phyloP scores from a whole-genome alignment of 1,284 basidiomycete genomes.

The Singerocomus inundabilis region DNA sequence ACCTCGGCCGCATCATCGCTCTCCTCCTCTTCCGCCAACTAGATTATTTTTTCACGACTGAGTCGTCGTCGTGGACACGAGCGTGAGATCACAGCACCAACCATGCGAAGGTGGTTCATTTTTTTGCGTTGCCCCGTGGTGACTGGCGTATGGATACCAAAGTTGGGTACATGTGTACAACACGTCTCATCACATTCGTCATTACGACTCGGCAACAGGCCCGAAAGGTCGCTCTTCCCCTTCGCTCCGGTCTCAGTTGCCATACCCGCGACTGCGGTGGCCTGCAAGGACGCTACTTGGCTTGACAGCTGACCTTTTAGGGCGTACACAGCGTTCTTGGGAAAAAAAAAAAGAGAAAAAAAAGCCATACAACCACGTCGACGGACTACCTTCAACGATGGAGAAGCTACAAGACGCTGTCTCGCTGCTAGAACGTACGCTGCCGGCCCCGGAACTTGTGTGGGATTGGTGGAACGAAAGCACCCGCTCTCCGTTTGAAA shows the following conservation, averaged over 20 bases:
- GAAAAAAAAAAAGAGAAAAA: no score
- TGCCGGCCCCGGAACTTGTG: conserved; percentile 6
- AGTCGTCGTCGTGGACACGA: neutral
- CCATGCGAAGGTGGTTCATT: conserved; percentile 56
- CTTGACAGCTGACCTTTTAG: neutral
- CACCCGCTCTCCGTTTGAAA: conserved; percentile 37
- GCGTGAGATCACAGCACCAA: conserved; percentile 25
- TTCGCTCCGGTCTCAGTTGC: neutral
- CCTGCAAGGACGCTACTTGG: neutral
- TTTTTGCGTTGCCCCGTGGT: neutral
- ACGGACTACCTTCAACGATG: neutral
- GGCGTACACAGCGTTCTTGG: neutral
- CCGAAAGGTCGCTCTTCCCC: no score
- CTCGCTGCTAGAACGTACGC: conserved; percentile 9
- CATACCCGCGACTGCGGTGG: neutral
- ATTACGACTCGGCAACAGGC: no score
- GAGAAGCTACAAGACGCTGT: conserved; percentile 4
- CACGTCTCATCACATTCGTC: no score
- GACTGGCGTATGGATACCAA: neutral
- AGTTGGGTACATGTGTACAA: no score
- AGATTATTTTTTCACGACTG: neutral
- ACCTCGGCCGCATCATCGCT: conserved; percentile 83
- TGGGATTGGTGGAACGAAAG: conserved; percentile 16
- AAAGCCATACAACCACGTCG: no score
- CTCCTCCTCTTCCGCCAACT: conserved; percentile 80